Evolutionary conservation across 1,139 yeast species (phyloP).

Genomic region (Sugiyamaella castrensis): DNA sequence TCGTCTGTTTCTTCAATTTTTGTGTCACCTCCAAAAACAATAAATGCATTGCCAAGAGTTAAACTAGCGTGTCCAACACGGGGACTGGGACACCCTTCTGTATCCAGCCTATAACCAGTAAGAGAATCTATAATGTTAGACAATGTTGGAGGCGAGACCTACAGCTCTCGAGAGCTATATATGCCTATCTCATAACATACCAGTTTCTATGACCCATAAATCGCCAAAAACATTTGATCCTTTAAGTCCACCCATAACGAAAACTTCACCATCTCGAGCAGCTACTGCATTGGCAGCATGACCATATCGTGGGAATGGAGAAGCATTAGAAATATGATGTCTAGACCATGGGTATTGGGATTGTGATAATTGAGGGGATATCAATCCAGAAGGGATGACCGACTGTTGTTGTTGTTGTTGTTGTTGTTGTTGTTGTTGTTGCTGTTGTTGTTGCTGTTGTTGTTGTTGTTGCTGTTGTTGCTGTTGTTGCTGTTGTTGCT

Average conservation of each 20-base stretch:
- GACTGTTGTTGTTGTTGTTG: conserved; percentile 9
- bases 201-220: conserved; percentile 65
- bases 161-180: not conserved
- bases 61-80: conserved; percentile 95
- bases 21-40: conserved; percentile 95
- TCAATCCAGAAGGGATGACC: not conserved
- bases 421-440: conserved; percentile 8
- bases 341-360: conserved; percentile 72
- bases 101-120: conserved; percentile 62
- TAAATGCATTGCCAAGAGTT: conserved; percentile 91
- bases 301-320: conserved; percentile 93
- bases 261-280: conserved; percentile 73
- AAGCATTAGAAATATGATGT: conserved; percentile 57
- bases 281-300: conserved; percentile 81
- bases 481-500: conserved; percentile 1
- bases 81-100: conserved; percentile 82
- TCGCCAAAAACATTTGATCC: conserved; percentile 94
- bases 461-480: no score
- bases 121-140: conserved; percentile 35
- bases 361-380: conserved; percentile 10
- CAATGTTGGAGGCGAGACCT: not conserved
- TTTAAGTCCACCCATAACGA: conserved; percentile 91
- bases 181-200: conserved; percentile 18
- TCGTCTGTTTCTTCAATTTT: conserved; percentile 74
- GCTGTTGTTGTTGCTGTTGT: conserved; percentile 5